phyloP scores from a whole-genome alignment of 441 rosid genomes.

The Eruca vesicaria region DNA sequence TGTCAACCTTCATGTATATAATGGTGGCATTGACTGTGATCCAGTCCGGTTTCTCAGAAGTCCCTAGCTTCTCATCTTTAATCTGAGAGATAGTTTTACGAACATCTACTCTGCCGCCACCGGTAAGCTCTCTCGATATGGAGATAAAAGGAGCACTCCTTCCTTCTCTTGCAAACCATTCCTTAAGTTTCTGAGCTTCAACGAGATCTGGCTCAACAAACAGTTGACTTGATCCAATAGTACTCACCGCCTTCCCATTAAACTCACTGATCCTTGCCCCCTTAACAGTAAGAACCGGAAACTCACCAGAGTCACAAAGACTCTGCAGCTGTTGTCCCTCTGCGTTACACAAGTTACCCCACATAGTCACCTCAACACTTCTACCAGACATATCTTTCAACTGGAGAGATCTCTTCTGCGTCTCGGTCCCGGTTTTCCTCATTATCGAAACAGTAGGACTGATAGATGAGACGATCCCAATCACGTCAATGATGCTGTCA shows the following conservation, averaged over 20 bases:
- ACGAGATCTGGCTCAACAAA: conserved; percentile 69
- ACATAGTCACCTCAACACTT: conserved; percentile 76
- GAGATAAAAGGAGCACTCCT: conserved; percentile 53
- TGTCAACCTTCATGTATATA: conserved; percentile 61
- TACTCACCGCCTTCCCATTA: conserved; percentile 77
- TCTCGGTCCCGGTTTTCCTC: conserved; percentile 75
- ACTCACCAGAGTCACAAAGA: conserved; percentile 69
- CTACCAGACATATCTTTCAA: conserved; percentile 83
- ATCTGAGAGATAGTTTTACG: conserved; percentile 71
- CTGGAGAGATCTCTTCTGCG: conserved; percentile 74
- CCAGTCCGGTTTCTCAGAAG: conserved; percentile 96
- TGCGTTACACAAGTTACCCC: conserved; percentile 71
- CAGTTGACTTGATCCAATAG: conserved; percentile 70
- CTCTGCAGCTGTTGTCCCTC: conserved; percentile 74
- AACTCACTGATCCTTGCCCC: conserved; percentile 72
- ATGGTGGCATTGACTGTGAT: conserved; percentile 67
- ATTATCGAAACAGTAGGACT: conserved; percentile 59
- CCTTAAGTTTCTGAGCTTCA: conserved; percentile 60
- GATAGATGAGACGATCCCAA: conserved; percentile 65
- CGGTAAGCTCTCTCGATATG: conserved; percentile 61
- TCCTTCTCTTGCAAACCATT: conserved; percentile 83
- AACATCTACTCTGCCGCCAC: conserved; percentile 45
- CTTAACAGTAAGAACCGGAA: conserved; percentile 81
- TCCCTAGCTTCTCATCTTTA: conserved; percentile 85
- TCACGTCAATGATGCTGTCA: conserved; percentile 56